Conservation (phyloP, 371 early-diverging fungal genomes). For the Actinomortierella wolfii region DNA sequence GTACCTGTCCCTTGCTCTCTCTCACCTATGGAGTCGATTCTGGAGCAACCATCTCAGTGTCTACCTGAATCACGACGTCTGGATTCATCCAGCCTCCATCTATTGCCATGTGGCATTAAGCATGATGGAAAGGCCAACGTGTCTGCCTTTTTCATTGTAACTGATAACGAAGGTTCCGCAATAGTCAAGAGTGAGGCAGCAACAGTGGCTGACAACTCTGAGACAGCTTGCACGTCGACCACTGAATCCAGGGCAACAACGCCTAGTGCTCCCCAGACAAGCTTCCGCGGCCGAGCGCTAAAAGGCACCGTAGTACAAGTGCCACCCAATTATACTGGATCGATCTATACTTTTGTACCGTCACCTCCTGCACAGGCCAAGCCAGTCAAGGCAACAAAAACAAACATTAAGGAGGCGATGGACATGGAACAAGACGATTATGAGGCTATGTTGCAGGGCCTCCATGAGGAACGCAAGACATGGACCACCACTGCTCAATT, state of each 20-base stretch:
- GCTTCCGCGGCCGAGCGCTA: constrained; percentile 40
- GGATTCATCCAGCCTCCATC: constrained; percentile 29
- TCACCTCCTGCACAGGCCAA: neutral
- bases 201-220: neutral
- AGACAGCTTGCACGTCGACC: neutral
- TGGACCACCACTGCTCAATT: constrained; percentile 28
- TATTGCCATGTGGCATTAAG: constrained; percentile 40
- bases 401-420: constrained; percentile 2
- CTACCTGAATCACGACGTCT: constrained; percentile 8
- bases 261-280: constrained; percentile 15
- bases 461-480: constrained; percentile 36
- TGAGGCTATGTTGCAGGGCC: constrained; percentile 35
- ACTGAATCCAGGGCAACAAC: neutral
- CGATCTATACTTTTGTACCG: constrained; percentile 22
- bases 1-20: no score
- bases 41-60: constrained; percentile 26
- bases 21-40: constrained; percentile 29
- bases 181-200: constrained; percentile 1
- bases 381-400: neutral
- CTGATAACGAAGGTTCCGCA: constrained; percentile 7
- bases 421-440: constrained; percentile 13
- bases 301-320: constrained; percentile 26
- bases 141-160: constrained; percentile 30
- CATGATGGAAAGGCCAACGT: constrained; percentile 44
- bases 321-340: constrained; percentile 28